Evolutionary conservation across 148 eudicot genomes (phyloP), one percentile per base, ranked within the genome.

Genomic region (Rhododendron kiyosumense): DNA sequence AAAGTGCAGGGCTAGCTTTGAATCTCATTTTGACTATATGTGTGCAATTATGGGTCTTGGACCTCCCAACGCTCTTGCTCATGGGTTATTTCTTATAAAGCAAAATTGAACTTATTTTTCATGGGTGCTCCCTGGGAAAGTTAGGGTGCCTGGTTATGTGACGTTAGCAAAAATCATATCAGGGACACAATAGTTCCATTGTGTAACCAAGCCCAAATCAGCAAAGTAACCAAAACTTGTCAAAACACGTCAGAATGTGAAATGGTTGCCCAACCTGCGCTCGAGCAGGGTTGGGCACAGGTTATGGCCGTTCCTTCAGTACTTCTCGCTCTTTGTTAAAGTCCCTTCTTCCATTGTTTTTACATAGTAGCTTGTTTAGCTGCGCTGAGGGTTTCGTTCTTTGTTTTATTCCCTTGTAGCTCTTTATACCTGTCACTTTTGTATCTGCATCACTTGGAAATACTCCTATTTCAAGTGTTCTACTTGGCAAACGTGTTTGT

Each of bases 401-500:
- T 49, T 80, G 14, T 45, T 59, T 36, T 75, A 18, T n/a, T 45
- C 71, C 81, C 24, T 65, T 63, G 22, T 82, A 65, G 82, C 63
- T 43, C 10, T 43, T 7, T 83, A 45, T 45, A 43, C 48, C 28
- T 24, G 51, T 43, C 75, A 83, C 41, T 28, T 69, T 43, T 83
- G 30, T 83, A 67, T 34, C 26, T 83, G 57, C 38, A 41, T 38
- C 32, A 59, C 26, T 63, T 61, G 48, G 7, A 59, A 22, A 15
- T 12, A 18, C 61, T 54, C 61, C 61, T 15, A 6, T 61, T 36
- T 61, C 45, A 30, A 36, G 14, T n/a, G 2, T 51, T 74, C 34
- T 84, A 28, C 51, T 74, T 7, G 13, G 71, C 17, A 14, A 52
- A 54, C 17, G 63, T 80, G 82, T 81, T 86, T 82, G 75, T 90